Percentiles rank a stretch among this genome's conserved stretches.
Evolutionary conservation across 805 yeast species (phyloP).

Genomic region (Teunomyces gatunensis): DNA sequence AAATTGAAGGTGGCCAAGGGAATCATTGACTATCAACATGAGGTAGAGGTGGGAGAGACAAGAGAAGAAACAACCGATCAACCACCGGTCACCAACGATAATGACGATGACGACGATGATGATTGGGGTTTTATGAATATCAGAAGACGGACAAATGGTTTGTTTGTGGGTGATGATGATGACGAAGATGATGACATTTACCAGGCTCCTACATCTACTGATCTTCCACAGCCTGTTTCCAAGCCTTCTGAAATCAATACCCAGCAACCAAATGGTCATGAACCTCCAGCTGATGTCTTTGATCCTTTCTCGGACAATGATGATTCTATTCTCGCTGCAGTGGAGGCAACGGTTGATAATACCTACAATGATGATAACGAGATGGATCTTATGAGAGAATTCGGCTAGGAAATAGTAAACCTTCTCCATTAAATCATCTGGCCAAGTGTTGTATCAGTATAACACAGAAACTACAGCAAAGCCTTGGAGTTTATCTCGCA

Average conservation of each 20-base stretch:
- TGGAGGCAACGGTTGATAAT: slow-evolving; percentile 5
- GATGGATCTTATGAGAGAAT: slow-evolving; percentile 37
- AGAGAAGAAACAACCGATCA: neutral
- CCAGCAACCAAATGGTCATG: neutral
- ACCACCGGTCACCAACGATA: neutral
- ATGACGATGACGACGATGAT: slow-evolving; percentile 20
- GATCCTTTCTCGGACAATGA: slow-evolving; percentile 27
- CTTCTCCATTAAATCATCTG: too few relatives aligned
- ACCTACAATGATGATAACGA: slow-evolving; percentile 23
- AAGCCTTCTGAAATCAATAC: neutral
- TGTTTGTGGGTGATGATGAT: slow-evolving; percentile 14
- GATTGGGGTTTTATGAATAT: slow-evolving; percentile 31
- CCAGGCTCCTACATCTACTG: neutral
- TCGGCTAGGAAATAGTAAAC: slow-evolving; percentile 13
- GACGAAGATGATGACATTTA: slow-evolving; percentile 8
- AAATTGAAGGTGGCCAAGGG: slow-evolving; percentile 16
- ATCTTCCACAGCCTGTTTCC: neutral
- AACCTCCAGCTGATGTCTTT: slow-evolving; percentile 16
- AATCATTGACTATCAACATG: slow-evolving; percentile 6
- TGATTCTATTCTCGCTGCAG: slow-evolving; percentile 9
- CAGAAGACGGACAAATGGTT: slow-evolving; percentile 9
- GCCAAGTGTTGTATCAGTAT: too few relatives aligned
- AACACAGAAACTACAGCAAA: too few relatives aligned
- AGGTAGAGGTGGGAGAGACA: neutral
- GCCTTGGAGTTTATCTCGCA: too few relatives aligned